A percentile compares a stretch with the other conserved stretches of the same genome.
Conservation (phyloP, 208 protist species). For the Sergeia podlipaevii region DNA sequence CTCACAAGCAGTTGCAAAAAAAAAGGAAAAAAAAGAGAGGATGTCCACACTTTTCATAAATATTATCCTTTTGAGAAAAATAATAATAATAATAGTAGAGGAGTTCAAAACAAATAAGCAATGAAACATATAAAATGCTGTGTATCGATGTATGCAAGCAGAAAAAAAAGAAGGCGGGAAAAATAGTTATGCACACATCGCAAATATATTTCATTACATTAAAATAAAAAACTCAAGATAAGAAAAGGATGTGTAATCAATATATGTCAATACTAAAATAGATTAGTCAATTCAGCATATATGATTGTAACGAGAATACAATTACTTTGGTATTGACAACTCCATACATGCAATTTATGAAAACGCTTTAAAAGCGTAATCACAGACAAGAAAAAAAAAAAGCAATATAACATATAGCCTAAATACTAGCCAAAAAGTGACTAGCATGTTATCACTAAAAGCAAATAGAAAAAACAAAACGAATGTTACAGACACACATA, state of each 20-base stretch:
- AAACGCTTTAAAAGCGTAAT: not conserved
- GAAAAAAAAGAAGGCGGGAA: not conserved
- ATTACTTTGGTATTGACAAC: not conserved
- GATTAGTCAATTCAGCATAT: not conserved
- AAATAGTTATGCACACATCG: not conserved
- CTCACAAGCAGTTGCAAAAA: constrained; percentile 4
- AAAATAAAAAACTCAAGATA: constrained; percentile 8
- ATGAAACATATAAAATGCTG: not conserved
- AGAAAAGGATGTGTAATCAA: not conserved
- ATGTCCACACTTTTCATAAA: not conserved
- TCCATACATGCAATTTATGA: not conserved
- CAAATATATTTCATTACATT: not conserved
- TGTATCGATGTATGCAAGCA: too few species aligned
- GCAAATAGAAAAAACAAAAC: not conserved
- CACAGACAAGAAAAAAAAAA: constrained; percentile 8
- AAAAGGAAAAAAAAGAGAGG: constrained; percentile 1
- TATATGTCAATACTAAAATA: too few species aligned
- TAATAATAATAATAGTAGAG: not conserved
- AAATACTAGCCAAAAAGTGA: not conserved
- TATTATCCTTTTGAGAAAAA: not conserved
- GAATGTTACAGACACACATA: not conserved
- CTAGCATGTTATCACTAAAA: not conserved
- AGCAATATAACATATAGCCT: not conserved
- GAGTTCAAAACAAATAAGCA: not conserved
- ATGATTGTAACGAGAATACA: not conserved